phyloP scores from a whole-genome alignment of 2,329 filamentous ascomycete species.

The Venturia aucupariae region DNA sequence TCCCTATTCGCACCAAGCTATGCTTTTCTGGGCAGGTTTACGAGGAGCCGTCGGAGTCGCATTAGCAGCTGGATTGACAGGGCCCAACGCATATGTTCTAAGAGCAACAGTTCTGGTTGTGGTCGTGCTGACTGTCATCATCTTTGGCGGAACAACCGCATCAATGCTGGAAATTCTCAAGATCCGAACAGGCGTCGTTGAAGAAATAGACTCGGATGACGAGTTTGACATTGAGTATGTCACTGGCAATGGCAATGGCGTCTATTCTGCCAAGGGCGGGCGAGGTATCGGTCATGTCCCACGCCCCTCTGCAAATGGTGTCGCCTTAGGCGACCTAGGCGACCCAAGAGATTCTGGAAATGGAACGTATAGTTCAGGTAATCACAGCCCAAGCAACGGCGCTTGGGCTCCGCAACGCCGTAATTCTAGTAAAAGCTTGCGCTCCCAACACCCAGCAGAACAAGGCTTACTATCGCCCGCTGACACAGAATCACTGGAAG shows the following conservation, averaged over 20 bases:
- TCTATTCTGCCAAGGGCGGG: conserved; percentile 72
- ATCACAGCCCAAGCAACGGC: conserved; percentile 9
- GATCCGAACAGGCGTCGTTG: conserved; percentile 92
- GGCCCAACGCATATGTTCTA: conserved; percentile 70
- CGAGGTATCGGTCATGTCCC: conserved; percentile 70
- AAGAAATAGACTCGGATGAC: conserved; percentile 95
- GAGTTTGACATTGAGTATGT: conserved; percentile 88
- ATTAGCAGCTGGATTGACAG: conserved; percentile 77
- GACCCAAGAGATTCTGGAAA: conserved; percentile 30
- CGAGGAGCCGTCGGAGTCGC: conserved; percentile 94
- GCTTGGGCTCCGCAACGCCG: conserved; percentile 7
- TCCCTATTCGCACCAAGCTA: conserved; percentile 92
- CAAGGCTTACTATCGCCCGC: conserved; percentile 46
- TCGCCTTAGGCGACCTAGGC: conserved; percentile 33
- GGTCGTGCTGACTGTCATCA: conserved; percentile 95
- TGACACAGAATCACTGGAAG: conserved; percentile 36
- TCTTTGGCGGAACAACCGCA: conserved; percentile 94
- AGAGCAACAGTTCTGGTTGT: conserved; percentile 95
- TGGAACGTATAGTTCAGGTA: conserved; percentile 41
- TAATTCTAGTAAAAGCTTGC: conserved; percentile 23
- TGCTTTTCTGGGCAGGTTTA: conserved; percentile 98
- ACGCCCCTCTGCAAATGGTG: conserved; percentile 43
- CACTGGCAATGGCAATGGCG: conserved; percentile 27
- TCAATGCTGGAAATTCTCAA: conserved; percentile 95
- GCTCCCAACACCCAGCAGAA: conserved; percentile 39